Conservation (phyloP, 192 early-diverging fungal species). For the Paraglomus brasilianum region DNA sequence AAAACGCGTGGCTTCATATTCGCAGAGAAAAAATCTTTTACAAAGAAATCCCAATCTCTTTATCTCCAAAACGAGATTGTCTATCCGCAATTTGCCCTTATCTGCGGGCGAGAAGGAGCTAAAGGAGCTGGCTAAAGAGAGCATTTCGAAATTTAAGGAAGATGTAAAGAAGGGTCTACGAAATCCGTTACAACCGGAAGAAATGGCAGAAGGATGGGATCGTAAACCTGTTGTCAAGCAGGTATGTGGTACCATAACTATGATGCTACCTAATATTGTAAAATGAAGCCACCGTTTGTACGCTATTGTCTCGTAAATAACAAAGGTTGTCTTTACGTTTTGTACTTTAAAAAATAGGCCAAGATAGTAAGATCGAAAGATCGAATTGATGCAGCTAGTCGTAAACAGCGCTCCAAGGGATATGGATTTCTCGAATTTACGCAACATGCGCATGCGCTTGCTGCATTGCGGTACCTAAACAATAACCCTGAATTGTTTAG, state of each 20-base stretch:
- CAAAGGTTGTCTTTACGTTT: no score
- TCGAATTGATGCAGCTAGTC: constrained; percentile 71
- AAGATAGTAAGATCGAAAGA: constrained; percentile 42
- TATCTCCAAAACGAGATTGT: constrained; percentile 85
- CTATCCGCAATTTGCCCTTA: constrained; percentile 81
- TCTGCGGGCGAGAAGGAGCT: constrained; percentile 72
- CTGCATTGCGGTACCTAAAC: constrained; percentile 89
- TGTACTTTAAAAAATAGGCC: not conserved
- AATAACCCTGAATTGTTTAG: constrained; percentile 70
- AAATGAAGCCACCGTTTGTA: no score
- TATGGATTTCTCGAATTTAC: constrained; percentile 93
- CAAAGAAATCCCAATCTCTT: constrained; percentile 85
- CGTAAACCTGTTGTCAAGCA: constrained; percentile 60
- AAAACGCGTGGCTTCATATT: constrained; percentile 84
- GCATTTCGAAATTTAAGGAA: constrained; percentile 75
- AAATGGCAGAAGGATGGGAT: constrained; percentile 68
- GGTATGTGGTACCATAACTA: constrained; percentile 33
- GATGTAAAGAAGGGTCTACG: constrained; percentile 64
- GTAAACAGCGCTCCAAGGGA: constrained; percentile 73
- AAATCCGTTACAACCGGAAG: constrained; percentile 54
- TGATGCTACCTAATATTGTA: no score
- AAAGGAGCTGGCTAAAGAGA: constrained; percentile 54
- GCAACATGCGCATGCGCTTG: constrained; percentile 86
- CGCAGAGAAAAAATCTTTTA: constrained; percentile 76
- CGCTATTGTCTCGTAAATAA: no score